Conservation (phyloP, 2,329 filamentous ascomycete species). For the Lecanicillium sp. region DNA sequence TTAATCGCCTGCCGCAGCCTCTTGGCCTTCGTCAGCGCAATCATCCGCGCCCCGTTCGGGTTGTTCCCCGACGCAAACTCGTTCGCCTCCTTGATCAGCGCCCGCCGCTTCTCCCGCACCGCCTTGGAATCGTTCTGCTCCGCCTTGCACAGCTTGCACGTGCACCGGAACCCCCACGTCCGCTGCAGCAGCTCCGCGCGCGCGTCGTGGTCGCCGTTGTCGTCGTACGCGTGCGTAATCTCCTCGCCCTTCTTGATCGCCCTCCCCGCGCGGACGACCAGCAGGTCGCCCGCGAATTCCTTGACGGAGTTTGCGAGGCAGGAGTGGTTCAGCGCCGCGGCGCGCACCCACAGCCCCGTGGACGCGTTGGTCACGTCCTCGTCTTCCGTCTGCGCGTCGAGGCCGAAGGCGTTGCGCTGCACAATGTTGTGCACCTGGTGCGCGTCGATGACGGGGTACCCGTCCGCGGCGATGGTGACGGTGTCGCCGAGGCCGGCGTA, state of each 20-base stretch:
- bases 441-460: slow-evolving; percentile 22
- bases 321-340: slow-evolving; percentile 38
- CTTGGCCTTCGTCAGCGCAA: slow-evolving; percentile 21
- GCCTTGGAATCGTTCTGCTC: slow-evolving; percentile 22
- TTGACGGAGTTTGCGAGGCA: slow-evolving; percentile 31
- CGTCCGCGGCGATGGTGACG: slow-evolving; percentile 22
- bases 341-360: slow-evolving; percentile 33
- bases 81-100: slow-evolving; percentile 19
- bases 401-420: slow-evolving; percentile 29
- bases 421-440: slow-evolving; percentile 30
- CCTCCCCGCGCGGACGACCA: slow-evolving; percentile 31
- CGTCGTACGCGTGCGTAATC: slow-evolving; percentile 28
- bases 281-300: slow-evolving; percentile 33
- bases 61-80: slow-evolving; percentile 17
- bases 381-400: slow-evolving; percentile 22
- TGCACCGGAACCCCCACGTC: slow-evolving; percentile 34
- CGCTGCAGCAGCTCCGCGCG: slow-evolving; percentile 18
- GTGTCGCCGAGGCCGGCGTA: slow-evolving; percentile 20
- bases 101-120: slow-evolving; percentile 17
- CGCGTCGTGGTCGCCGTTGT: slow-evolving; percentile 20
- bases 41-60: slow-evolving; percentile 14
- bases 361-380: slow-evolving; percentile 27
- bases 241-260: slow-evolving; percentile 29
- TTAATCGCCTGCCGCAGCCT: slow-evolving; percentile 20
- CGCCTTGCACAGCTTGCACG: slow-evolving; percentile 28